Evolutionary conservation across 192 early-diverging fungal species (phyloP).

Genomic region (Backusella circina): DNA sequence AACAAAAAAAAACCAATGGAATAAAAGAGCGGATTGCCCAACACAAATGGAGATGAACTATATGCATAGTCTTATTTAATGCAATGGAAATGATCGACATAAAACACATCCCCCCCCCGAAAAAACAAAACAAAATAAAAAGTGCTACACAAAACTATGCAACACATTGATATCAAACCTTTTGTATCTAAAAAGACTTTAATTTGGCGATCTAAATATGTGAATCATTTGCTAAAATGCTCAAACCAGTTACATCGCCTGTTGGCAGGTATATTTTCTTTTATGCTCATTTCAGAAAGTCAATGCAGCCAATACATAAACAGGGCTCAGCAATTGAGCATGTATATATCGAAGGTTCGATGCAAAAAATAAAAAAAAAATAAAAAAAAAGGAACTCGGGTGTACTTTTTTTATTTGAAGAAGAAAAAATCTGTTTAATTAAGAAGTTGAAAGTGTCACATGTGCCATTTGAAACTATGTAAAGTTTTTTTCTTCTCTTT

Average conservation of each 20-base stretch:
- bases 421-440: background rate
- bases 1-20: too few relatives aligned
- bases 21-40: too few relatives aligned
- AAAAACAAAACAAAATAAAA: background rate
- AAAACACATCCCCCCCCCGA: background rate
- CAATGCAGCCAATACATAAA: background rate
- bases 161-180: background rate
- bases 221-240: background rate
- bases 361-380: background rate
- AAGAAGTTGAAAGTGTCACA: background rate
- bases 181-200: background rate
- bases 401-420: background rate
- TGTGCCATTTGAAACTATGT: background rate
- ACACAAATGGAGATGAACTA: too few relatives aligned
- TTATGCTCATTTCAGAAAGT: background rate
- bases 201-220: background rate
- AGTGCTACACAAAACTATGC: background rate
- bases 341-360: background rate
- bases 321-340: background rate
- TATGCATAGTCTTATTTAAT: too few relatives aligned
- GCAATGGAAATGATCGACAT: too few relatives aligned
- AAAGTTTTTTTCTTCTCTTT: too few relatives aligned
- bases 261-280: background rate
- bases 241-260: too few relatives aligned
- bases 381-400: background rate